These are phyloP conservation scores for Cystofilobasidium ferigula DNA, from an alignment of 768 basidiomycete species.

Conservation along the genomic window DNA sequence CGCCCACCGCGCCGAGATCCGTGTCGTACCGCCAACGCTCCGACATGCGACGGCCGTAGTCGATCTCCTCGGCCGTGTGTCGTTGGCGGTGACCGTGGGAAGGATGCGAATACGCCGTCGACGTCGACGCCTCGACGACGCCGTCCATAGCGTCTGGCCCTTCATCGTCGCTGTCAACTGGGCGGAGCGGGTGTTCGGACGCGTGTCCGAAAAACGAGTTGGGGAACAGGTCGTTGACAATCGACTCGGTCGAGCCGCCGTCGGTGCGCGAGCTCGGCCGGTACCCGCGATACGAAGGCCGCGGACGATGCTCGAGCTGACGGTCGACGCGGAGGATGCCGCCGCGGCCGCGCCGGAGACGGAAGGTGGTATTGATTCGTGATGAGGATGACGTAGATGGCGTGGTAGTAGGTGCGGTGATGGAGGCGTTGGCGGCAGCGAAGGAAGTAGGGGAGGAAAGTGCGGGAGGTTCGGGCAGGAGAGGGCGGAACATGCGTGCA, in stretches of 20 bases:
- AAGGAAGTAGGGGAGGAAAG: not conserved
- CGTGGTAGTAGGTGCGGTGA: conserved; percentile 30
- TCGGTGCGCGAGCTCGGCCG: conserved; percentile 9
- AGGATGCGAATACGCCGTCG: not conserved
- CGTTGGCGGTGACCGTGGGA: not conserved
- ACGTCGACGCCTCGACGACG: conserved; percentile 22
- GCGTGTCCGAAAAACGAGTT: conserved; percentile 14
- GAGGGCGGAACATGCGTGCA: conserved; percentile 55
- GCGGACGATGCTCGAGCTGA: conserved; percentile 34
- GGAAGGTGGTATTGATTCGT: conserved; percentile 42
- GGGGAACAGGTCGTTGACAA: conserved; percentile 18
- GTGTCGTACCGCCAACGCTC: conserved; percentile 40
- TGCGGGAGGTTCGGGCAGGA: conserved; percentile 39
- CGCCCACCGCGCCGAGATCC: conserved; percentile 31
- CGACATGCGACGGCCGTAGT: conserved; percentile 31
- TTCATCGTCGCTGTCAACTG: conserved; percentile 24
- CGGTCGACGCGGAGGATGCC: conserved; percentile 70
- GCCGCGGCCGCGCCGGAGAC: conserved; percentile 69
- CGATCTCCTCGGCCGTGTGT: conserved; percentile 4
- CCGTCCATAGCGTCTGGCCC: conserved; percentile 30
- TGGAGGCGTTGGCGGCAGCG: not conserved
- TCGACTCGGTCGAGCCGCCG: conserved; percentile 5
- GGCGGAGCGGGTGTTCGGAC: conserved; percentile 8
- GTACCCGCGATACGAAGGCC: not conserved
- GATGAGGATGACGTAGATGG: conserved; percentile 25